Percentiles rank a stretch among this genome's conserved stretches.
Evolutionary conservation across 495 filamentous ascomycete genomes (phyloP).

Genomic region (Penicillium lagena): DNA sequence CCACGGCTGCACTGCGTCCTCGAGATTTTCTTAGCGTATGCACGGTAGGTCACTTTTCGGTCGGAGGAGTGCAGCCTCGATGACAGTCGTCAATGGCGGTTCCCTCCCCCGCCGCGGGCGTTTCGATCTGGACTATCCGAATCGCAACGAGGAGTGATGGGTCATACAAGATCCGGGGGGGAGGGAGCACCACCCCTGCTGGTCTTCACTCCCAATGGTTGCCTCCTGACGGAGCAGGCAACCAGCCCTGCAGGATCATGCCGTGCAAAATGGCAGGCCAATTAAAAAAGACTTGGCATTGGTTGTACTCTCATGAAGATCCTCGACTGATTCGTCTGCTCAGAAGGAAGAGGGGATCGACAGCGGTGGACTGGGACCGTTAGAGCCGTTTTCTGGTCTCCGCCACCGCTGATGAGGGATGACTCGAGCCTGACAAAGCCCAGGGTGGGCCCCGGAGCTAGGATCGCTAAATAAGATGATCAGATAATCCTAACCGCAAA

Average conservation of each 20-base stretch:
- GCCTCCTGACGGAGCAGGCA: too few relatives aligned
- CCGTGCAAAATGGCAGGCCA: too few relatives aligned
- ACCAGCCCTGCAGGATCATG: too few relatives aligned
- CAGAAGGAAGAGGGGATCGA: neutral
- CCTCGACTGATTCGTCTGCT: too few relatives aligned
- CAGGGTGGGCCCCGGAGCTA: conserved; percentile 1
- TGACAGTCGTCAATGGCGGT: neutral
- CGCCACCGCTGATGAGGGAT: neutral
- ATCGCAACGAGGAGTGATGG: neutral
- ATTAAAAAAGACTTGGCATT: too few relatives aligned
- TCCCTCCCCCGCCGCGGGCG: too few relatives aligned
- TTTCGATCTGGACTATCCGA: neutral
- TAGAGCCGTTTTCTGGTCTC: neutral
- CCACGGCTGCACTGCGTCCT: conserved; percentile 18
- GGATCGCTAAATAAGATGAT: conserved; percentile 27
- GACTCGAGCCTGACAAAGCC: neutral
- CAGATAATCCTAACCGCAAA: conserved; percentile 25
- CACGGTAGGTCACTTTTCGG: conserved; percentile 21
- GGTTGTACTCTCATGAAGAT: too few relatives aligned
- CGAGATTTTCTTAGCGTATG: conserved; percentile 17
- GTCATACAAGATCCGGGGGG: too few relatives aligned
- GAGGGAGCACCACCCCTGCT: too few relatives aligned
- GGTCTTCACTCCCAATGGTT: too few relatives aligned
- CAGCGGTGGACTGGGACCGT: neutral
- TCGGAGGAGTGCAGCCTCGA: neutral